Percentiles rank a stretch among this genome's conserved stretches.
These are phyloP conservation scores for Quercus lobata DNA, from an alignment of 331 rosid genomes.

Conservation along the genomic window DNA sequence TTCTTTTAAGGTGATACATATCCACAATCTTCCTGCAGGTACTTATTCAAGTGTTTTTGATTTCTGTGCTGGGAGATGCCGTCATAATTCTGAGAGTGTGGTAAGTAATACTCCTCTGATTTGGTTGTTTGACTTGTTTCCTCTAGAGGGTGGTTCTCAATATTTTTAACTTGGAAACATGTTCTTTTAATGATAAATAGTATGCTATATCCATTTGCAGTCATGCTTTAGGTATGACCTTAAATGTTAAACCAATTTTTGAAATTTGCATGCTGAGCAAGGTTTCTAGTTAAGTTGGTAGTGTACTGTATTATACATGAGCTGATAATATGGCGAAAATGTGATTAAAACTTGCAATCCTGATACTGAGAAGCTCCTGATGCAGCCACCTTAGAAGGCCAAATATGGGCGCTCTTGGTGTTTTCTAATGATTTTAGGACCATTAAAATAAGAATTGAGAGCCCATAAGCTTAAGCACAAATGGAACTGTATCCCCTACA, in stretches of 20 bases:
- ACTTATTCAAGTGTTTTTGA: slow-evolving; percentile 68
- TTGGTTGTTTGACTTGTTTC: neutral
- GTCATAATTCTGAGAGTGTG: slow-evolving; percentile 94
- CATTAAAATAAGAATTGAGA: neutral
- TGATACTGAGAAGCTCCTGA: neutral
- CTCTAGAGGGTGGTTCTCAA: slow-evolving; percentile 6
- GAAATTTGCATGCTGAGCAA: neutral
- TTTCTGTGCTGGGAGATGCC: slow-evolving; percentile 88
- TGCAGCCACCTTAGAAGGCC: neutral
- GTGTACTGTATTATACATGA: neutral
- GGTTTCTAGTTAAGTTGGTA: neutral
- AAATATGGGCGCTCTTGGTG: neutral
- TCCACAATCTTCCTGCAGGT: slow-evolving; percentile 43
- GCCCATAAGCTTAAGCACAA: too few species aligned
- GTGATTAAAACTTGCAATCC: neutral
- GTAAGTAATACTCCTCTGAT: slow-evolving; percentile 46
- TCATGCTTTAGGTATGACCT: neutral
- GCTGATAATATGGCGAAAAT: neutral
- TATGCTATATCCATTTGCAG: neutral
- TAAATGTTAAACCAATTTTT: neutral
- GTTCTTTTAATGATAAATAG: too few species aligned
- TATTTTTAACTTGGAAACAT: slow-evolving; percentile 3
- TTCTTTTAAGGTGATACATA: neutral
- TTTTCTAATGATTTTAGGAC: too few species aligned
- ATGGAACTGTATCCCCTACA: too few species aligned